Conservation (phyloP, 148 eudicot genomes). For the Fagopyrum tataricum region DNA sequence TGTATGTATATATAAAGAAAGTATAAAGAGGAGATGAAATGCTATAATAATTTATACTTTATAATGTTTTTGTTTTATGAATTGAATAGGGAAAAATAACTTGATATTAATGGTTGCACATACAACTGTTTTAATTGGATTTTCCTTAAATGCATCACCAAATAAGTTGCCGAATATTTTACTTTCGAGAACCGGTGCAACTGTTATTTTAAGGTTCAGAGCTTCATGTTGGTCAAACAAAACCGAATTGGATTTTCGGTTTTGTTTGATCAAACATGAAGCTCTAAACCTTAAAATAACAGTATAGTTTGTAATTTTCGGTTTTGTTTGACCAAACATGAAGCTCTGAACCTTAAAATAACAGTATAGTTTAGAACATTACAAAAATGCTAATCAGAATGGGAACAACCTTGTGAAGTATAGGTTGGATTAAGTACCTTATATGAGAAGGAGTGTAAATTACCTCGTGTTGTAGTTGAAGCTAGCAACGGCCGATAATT, state of each 20-base stretch:
- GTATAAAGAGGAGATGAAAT: background rate
- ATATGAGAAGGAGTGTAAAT: too few relatives aligned
- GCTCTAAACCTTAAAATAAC: slow-evolving; percentile 8
- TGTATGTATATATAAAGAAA: background rate
- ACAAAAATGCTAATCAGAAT: slow-evolving; percentile 4
- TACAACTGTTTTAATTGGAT: slow-evolving; percentile 56
- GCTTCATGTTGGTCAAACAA: too few relatives aligned
- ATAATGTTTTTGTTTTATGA: background rate
- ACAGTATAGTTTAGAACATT: background rate
- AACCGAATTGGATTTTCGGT: too few relatives aligned
- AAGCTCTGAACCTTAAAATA: slow-evolving; percentile 7
- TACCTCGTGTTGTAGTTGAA: too few relatives aligned
- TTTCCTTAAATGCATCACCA: slow-evolving; percentile 43
- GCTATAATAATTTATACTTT: background rate
- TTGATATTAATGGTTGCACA: slow-evolving; percentile 51
- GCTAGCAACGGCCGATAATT: too few relatives aligned
- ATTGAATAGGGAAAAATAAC: slow-evolving; percentile 7
- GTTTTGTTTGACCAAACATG: slow-evolving; percentile 41
- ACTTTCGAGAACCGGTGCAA: slow-evolving; percentile 30
- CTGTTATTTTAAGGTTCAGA: too few relatives aligned
- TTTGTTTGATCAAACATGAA: slow-evolving; percentile 35
- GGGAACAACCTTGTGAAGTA: too few relatives aligned
- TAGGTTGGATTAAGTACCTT: too few relatives aligned
- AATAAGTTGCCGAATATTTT: slow-evolving; percentile 40
- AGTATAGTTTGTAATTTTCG: slow-evolving; percentile 23